Evolutionary conservation across 495 filamentous ascomycete species (phyloP), one percentile per base, ranked within the genome.

Genomic region (Penicillium coprophilum): DNA sequence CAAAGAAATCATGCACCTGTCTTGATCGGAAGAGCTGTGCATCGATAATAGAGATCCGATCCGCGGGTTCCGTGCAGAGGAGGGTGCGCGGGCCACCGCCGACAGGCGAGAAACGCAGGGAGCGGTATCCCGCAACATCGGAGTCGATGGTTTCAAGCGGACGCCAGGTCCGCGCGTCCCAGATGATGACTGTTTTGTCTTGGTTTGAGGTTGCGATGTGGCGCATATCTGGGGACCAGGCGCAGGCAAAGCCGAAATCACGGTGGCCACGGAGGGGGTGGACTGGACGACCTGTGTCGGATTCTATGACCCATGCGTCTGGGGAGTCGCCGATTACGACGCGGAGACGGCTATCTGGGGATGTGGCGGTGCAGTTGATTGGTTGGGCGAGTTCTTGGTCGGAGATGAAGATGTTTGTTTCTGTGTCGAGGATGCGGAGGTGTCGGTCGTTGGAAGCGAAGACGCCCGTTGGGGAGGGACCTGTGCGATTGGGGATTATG

Each of bases 201-300:
- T 97, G 92, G 58, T 91, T 93, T 46, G 88, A 91, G 4, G 93
- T 96, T 11, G 93, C 93, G 52, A 96, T 85, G 46, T 89, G 89
- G 68, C 85, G 85, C 53, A 92, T 92, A 70, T 96, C 89, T 20
- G 89, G 87, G 6, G 91, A 86, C 93, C 93, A 97, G 60, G 87
- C 92, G 61, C 89, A 93, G 3, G 92, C 90, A 58, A 97, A 97
- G 46, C 87, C 91, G 61, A 80, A 92, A 67, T 96, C 92, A 21
- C 77, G 80, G 65, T 97, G 93, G 4, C 86, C 86, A 4, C 73
- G 70, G 4, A 96, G 79, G 1, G 73, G 75, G 44, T 81, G 76
- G 11, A 87, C 72, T 0, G 71, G 71, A 47, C 75, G 68, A 7
- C 87, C 87, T 2, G 75, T 80, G 52, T 87, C 85, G 3, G 87